Conservation (phyloP, 1,139 yeast species). For the Pichia cactophila region DNA sequence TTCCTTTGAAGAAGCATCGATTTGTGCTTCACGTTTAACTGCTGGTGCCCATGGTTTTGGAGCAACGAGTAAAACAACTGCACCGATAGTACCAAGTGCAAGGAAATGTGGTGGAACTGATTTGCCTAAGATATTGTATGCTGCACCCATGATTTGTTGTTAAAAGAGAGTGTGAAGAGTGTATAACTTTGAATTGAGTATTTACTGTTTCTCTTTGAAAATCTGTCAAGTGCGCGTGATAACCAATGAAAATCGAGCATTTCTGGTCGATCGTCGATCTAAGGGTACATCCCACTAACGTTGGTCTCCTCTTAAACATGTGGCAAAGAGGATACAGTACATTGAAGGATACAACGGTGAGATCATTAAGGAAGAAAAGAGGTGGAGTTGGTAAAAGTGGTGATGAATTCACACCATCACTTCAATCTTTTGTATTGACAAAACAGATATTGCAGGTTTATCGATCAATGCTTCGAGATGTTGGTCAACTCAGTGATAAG, state of each 20-base stretch:
- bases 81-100: conserved; percentile 62
- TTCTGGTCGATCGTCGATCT: not conserved
- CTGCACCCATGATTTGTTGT: conserved; percentile 57
- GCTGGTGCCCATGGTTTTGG: conserved; percentile 68
- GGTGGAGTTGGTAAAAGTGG: not conserved
- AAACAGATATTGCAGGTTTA: conserved; percentile 22
- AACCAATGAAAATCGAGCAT: not conserved
- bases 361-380: not conserved
- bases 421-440: conserved; percentile 19
- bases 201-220: too few species aligned
- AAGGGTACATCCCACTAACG: too few species aligned
- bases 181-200: too few species aligned
- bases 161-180: not conserved
- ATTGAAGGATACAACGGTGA: conserved; percentile 2
- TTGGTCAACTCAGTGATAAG: conserved; percentile 18
- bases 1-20: conserved; percentile 74
- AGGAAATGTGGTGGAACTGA: conserved; percentile 66
- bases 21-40: conserved; percentile 44
- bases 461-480: conserved; percentile 20
- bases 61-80: conserved; percentile 46
- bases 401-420: not conserved
- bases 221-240: not conserved
- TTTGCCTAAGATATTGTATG: conserved; percentile 71
- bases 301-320: too few species aligned
- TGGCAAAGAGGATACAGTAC: not conserved